Percentiles rank a stretch among this genome's conserved stretches.
These are phyloP conservation scores for Hyphopichia wangnamkhiaoensis DNA, from an alignment of 1,139 yeast species.

Conservation along the genomic window DNA sequence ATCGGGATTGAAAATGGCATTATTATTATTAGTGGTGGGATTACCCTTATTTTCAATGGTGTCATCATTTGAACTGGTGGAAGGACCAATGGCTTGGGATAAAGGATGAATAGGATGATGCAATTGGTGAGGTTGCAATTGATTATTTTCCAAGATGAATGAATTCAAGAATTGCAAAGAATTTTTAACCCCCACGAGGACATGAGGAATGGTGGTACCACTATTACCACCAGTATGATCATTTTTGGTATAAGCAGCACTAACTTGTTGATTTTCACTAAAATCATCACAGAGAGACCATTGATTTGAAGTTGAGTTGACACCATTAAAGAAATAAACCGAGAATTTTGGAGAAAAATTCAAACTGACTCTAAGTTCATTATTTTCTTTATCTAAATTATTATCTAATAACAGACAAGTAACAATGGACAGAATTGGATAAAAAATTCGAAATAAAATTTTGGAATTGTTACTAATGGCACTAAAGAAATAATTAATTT, in stretches of 20 bases:
- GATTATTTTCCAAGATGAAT: constrained; percentile 48
- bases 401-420: constrained; percentile 52
- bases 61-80: neutral
- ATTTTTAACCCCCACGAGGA: constrained; percentile 51
- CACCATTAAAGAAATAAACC: constrained; percentile 62
- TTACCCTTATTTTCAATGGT: neutral
- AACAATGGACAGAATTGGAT: constrained; percentile 51
- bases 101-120: constrained; percentile 2
- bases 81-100: neutral
- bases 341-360: constrained; percentile 73
- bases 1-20: constrained; percentile 1
- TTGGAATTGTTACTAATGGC: constrained; percentile 67
- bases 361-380: constrained; percentile 53
- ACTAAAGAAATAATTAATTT: constrained; percentile 71
- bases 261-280: constrained; percentile 79
- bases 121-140: constrained; percentile 15
- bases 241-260: constrained; percentile 56
- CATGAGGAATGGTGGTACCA: constrained; percentile 60
- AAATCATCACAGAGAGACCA: constrained; percentile 86
- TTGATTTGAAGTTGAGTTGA: constrained; percentile 56
- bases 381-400: constrained; percentile 41
- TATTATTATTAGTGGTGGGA: constrained; percentile 1
- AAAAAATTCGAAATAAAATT: constrained; percentile 69
- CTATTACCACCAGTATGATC: constrained; percentile 76
- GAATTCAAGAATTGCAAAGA: constrained; percentile 56